A percentile compares a stretch with the other conserved stretches of the same genome.
Conservation (phyloP, 176 grass and related monocot species). For the Paspalum notatum region DNA sequence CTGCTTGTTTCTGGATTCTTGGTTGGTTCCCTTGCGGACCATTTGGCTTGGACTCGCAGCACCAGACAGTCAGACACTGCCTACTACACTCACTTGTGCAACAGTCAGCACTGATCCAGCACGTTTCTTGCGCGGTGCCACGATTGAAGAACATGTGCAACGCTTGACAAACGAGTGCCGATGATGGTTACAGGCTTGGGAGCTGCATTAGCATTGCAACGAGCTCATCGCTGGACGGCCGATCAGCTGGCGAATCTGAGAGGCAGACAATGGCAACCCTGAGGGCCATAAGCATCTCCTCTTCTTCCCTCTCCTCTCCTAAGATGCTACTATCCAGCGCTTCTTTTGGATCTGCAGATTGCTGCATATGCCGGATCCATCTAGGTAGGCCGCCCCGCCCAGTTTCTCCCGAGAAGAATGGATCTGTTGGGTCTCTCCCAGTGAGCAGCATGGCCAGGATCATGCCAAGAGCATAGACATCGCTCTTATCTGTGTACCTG, state of each 20-base stretch:
- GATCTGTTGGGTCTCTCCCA: slow-evolving; percentile 75
- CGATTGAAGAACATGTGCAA: neutral
- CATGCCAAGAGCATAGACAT: slow-evolving; percentile 90
- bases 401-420: slow-evolving; percentile 68
- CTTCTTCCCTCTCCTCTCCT: slow-evolving; percentile 75
- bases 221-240: slow-evolving; percentile 94
- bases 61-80: neutral
- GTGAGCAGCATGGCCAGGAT: slow-evolving; percentile 74
- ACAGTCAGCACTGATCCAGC: neutral
- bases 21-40: neutral
- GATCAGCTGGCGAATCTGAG: slow-evolving; percentile 75
- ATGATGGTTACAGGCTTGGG: slow-evolving; percentile 58
- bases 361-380: slow-evolving; percentile 86
- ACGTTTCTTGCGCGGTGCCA: neutral
- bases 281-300: slow-evolving; percentile 92
- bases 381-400: slow-evolving; percentile 54
- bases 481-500: slow-evolving; percentile 98
- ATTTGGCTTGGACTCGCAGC: slow-evolving; percentile 24
- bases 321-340: slow-evolving; percentile 70
- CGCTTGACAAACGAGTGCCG: neutral
- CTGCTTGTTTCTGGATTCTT: neutral
- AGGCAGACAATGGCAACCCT: slow-evolving; percentile 89
- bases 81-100: neutral
- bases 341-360: slow-evolving; percentile 70
- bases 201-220: slow-evolving; percentile 86